Conservation (phyloP, 805 yeast species). For the Yamadazyma paraphyllophila region DNA sequence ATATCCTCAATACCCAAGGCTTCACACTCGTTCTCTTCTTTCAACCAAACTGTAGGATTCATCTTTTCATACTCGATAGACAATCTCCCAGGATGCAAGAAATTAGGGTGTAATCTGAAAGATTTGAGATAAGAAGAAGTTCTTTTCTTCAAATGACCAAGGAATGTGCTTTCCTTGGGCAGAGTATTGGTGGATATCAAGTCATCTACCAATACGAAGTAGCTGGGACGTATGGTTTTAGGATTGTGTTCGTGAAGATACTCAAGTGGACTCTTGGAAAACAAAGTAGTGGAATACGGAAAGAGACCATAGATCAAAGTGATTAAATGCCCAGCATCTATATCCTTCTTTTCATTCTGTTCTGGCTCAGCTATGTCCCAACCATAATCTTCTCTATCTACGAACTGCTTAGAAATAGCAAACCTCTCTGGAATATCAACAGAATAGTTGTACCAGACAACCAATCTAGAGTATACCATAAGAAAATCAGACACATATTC, state of each 20-base stretch:
- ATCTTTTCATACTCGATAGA: slow-evolving; percentile 17
- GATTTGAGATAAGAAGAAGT: slow-evolving; percentile 24
- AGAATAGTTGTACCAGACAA: slow-evolving; percentile 22
- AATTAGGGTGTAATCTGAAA: slow-evolving; percentile 50
- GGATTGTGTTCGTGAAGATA: slow-evolving; percentile 23
- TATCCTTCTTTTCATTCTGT: background rate
- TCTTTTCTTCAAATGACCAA: slow-evolving; percentile 15
- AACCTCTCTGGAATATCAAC: slow-evolving; percentile 13
- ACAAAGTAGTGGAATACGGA: slow-evolving; percentile 48
- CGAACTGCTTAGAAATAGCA: slow-evolving; percentile 5
- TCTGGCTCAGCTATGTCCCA: slow-evolving; percentile 22
- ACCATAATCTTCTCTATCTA: slow-evolving; percentile 6
- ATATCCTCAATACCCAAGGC: slow-evolving; percentile 21
- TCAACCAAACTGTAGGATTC: slow-evolving; percentile 22
- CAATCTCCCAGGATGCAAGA: slow-evolving; percentile 27
- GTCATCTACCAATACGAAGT: slow-evolving; percentile 5
- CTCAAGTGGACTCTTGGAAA: slow-evolving; percentile 40
- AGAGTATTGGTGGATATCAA: background rate
- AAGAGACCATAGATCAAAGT: slow-evolving; percentile 56
- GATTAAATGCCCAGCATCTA: slow-evolving; percentile 35
- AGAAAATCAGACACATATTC: slow-evolving; percentile 40
- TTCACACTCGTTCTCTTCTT: slow-evolving; percentile 13
- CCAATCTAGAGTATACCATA: slow-evolving; percentile 43
- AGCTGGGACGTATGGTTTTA: slow-evolving; percentile 9
- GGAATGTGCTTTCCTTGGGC: background rate